Evolutionary conservation across 805 yeast species (phyloP).

Genomic region (Ogataea kodamae): DNA sequence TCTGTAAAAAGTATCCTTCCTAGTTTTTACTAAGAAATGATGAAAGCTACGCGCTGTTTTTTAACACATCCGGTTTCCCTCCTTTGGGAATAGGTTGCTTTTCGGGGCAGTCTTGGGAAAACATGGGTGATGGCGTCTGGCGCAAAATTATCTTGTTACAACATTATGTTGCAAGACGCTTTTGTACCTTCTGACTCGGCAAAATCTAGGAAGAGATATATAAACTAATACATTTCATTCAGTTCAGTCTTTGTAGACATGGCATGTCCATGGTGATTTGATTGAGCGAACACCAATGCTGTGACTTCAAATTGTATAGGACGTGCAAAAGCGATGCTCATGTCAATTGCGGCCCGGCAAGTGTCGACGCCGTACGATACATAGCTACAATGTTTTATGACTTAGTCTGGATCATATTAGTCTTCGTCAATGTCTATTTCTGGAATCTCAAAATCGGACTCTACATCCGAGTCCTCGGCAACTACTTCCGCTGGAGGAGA

Average conservation of each 20-base stretch:
- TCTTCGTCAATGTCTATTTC: conserved; percentile 34
- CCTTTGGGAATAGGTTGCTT: conserved; percentile 15
- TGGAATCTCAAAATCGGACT: conserved; percentile 37
- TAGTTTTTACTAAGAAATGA: conserved; percentile 60
- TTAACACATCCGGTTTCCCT: conserved; percentile 35
- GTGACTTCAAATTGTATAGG: conserved; percentile 24
- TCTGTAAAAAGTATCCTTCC: conserved; percentile 46
- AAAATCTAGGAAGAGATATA: conserved; percentile 10
- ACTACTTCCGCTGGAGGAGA: conserved; percentile 1
- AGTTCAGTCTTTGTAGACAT: conserved; percentile 13
- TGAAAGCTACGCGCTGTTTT: conserved; percentile 55
- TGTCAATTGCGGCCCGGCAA: conserved; percentile 16
- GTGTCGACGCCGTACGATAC: conserved; percentile 7
- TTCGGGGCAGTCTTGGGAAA: conserved; percentile 25
- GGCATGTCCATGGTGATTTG: conserved; percentile 25
- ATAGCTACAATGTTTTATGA: conserved; percentile 5
- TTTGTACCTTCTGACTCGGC: conserved; percentile 33
- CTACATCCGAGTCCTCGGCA: conserved; percentile 23
- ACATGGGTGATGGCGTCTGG: conserved; percentile 34
- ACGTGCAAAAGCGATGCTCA: conserved; percentile 22
- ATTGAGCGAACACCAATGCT: conserved; percentile 13
- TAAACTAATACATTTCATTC: conserved; percentile 6
- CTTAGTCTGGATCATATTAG: conserved; percentile 19
- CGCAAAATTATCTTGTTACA: conserved; percentile 35
- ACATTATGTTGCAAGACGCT: conserved; percentile 28